Conservation (phyloP, 257 asterid species). For the Przewalskia tangutica region DNA sequence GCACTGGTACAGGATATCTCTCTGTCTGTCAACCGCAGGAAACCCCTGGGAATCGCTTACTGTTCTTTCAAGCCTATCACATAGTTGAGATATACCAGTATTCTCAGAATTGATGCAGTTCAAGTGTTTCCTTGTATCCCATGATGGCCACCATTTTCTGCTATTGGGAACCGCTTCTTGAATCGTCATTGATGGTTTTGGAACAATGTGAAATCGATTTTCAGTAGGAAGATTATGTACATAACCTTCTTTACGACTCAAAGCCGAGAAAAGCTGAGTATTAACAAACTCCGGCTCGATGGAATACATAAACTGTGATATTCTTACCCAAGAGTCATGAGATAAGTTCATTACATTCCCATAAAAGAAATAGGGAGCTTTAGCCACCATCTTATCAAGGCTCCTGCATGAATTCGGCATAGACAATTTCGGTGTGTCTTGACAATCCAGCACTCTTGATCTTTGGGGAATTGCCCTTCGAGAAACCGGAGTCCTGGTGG, state of each 20-base stretch:
- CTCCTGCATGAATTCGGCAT: slow-evolving; percentile 35
- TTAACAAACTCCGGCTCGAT: slow-evolving; percentile 63
- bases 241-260: slow-evolving; percentile 72
- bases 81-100: slow-evolving; percentile 24
- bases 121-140: slow-evolving; percentile 77
- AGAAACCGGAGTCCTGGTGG: slow-evolving; percentile 10
- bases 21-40: slow-evolving; percentile 40
- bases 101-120: slow-evolving; percentile 34
- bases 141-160: slow-evolving; percentile 72
- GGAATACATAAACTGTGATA: slow-evolving; percentile 61
- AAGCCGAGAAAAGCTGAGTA: slow-evolving; percentile 46
- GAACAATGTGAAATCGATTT: slow-evolving; percentile 46
- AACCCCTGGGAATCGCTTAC: slow-evolving; percentile 36
- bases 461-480: slow-evolving; percentile 19
- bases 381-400: slow-evolving; percentile 37
- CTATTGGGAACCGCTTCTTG: slow-evolving; percentile 53
- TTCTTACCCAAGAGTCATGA: slow-evolving; percentile 56
- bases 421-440: slow-evolving; percentile 24
- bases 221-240: slow-evolving; percentile 73
- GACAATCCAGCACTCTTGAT: slow-evolving; percentile 23
- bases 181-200: slow-evolving; percentile 63
- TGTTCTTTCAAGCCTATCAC: slow-evolving; percentile 52
- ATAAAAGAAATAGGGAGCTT: slow-evolving; percentile 74
- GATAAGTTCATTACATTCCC: slow-evolving; percentile 47
- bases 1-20: slow-evolving; percentile 47